Evolutionary conservation across 257 asterid species (phyloP).

Genomic region (Ophiorrhiza pumila): DNA sequence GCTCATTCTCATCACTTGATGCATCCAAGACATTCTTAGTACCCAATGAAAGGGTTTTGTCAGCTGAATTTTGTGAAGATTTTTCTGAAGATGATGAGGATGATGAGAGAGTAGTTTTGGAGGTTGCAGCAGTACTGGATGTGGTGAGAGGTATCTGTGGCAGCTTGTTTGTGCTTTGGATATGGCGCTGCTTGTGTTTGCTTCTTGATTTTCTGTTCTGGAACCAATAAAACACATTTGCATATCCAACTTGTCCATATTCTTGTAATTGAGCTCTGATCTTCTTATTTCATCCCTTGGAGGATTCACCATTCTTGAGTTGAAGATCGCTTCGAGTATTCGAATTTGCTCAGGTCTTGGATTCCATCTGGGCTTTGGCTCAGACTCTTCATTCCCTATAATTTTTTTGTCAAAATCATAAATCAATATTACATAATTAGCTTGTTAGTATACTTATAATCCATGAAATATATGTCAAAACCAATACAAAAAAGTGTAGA

Average conservation of each 20-base stretch:
- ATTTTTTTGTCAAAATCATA: too few species aligned
- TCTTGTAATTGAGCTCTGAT: constrained; percentile 85
- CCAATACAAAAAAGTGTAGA: too few species aligned
- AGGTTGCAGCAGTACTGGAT: background rate
- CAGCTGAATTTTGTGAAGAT: too few species aligned
- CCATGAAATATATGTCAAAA: too few species aligned
- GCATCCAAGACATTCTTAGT: constrained; percentile 37
- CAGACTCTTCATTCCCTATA: constrained; percentile 64
- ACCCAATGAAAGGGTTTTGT: constrained; percentile 36
- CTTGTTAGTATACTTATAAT: background rate
- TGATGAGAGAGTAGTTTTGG: constrained; percentile 24
- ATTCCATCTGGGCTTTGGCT: constrained; percentile 95
- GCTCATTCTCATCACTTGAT: too few species aligned
- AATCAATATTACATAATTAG: background rate
- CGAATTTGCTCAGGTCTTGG: constrained; percentile 91
- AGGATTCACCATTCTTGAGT: too few species aligned
- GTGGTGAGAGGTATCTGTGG: constrained; percentile 20
- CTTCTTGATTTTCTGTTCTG: too few species aligned
- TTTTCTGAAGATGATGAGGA: constrained; percentile 62
- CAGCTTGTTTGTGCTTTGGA: too few species aligned
- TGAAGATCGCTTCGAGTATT: constrained; percentile 76
- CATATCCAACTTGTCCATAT: constrained; percentile 89
- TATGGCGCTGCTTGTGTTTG: too few species aligned
- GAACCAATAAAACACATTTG: too few species aligned
- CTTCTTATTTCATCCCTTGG: constrained; percentile 80